Evolutionary conservation across 2,329 filamentous ascomycete genomes (phyloP), one percentile per base, ranked within the genome.

Genomic region (Fusarium praegraminearum): DNA sequence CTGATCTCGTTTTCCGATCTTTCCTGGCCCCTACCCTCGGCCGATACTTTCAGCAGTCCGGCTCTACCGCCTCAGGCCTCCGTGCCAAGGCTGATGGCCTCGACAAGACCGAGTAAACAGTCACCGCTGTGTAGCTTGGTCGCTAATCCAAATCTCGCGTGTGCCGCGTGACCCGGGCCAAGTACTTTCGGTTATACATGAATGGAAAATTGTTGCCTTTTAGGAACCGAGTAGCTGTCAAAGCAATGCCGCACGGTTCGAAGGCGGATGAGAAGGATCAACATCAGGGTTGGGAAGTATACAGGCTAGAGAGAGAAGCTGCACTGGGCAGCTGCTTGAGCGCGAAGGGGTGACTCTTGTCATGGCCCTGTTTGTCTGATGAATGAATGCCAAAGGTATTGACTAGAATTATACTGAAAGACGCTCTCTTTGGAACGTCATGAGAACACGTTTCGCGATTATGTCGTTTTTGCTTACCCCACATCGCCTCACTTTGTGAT

Each of bases 1-100:
- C 96, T 77, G 94, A 98, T 83, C 84, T 98, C 78, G 87, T 99
- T 84, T 99, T 98, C 93, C 92, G 93, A 82, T 97, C 94, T 70
- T 93, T 98, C 89, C 83, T 99, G 80, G 90, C 93, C 80, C 96
- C 96, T 76, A 89, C 97, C 77, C 91, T 98, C 80, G 89, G 93
- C 80, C 93, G 94, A 83, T 97, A 98, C 90, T 99, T 98, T 87
- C 82, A 85, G 76, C 83, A 85, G 76, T 74, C 81, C 75, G 87
- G 87, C 77, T 92, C 92, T 67, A 93, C 94, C 77, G 92, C 94
- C 76, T 89, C 93, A 80, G 93, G 93, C 84, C 91, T 98, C 78
- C 93, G 93, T 75, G 91, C 93, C 77, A 93, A 96, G 88, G 93
- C 91, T 80, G 93, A 95, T 78, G 87, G 91, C 78, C 86, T 87